Conservation (phyloP, 345 rosid genomes). For the Linum tenue region DNA sequence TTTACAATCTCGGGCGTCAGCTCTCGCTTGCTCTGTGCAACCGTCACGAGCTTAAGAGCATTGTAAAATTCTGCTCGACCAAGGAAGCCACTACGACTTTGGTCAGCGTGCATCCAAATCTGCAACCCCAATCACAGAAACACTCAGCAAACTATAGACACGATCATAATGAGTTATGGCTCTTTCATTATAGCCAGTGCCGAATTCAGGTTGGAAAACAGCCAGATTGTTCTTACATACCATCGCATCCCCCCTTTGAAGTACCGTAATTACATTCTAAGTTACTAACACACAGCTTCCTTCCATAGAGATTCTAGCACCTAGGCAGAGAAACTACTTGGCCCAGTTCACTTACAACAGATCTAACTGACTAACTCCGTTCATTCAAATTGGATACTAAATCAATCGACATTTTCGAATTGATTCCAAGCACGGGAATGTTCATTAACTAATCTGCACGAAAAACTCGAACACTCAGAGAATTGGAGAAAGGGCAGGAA, state of each 20-base stretch:
- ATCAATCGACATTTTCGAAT: background rate
- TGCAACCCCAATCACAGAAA: conserved; percentile 21
- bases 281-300: background rate
- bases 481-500: background rate
- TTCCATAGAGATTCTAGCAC: background rate
- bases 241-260: background rate
- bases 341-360: background rate
- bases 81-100: conserved; percentile 62
- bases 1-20: conserved; percentile 89
- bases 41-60: conserved; percentile 91
- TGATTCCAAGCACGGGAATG: background rate
- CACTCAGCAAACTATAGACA: conserved; percentile 1
- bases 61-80: conserved; percentile 77
- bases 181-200: background rate
- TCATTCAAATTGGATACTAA: background rate
- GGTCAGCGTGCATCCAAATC: conserved; percentile 91
- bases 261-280: background rate
- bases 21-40: conserved; percentile 91
- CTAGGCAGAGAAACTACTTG: background rate
- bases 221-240: background rate
- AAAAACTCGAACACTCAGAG: background rate
- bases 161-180: background rate
- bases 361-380: background rate
- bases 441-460: background rate
- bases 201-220: background rate